Conservation (phyloP, 257 asterid species). For the Jacaranda copaia region DNA sequence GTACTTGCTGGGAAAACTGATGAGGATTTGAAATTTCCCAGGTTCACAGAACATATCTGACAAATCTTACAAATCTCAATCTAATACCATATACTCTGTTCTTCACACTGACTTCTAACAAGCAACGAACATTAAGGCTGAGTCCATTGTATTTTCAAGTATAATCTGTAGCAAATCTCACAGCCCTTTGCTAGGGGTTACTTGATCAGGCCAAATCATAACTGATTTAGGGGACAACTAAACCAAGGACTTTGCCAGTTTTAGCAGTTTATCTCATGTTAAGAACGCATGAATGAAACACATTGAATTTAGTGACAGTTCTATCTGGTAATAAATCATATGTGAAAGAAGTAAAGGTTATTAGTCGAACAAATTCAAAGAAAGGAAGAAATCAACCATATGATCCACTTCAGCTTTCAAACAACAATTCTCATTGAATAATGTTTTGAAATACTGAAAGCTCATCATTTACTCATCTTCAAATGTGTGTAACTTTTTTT, state of each 20-base stretch:
- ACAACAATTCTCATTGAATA: background rate
- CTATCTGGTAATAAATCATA: constrained; percentile 1
- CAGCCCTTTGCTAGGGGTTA: background rate
- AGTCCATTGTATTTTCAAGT: background rate
- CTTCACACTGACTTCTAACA: background rate
- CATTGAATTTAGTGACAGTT: background rate
- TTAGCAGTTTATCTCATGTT: background rate
- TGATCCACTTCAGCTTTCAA: background rate
- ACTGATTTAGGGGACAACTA: background rate
- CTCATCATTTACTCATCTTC: background rate
- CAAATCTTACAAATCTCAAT: constrained; percentile 12
- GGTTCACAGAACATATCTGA: constrained; percentile 2
- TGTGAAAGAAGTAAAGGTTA: background rate
- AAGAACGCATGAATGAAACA: no score
- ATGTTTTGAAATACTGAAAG: background rate
- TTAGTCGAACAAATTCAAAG: background rate
- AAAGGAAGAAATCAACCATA: background rate
- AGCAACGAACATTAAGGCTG: constrained; percentile 1
- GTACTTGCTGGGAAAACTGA: background rate
- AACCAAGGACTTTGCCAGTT: background rate
- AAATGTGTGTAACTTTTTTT: background rate
- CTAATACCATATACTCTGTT: background rate
- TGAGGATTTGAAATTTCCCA: background rate
- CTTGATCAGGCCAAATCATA: background rate
- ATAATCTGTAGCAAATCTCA: constrained; percentile 7